Evolutionary conservation across 192 early-diverging fungal species (phyloP).

Genomic region (Umbelopsis isabellina): DNA sequence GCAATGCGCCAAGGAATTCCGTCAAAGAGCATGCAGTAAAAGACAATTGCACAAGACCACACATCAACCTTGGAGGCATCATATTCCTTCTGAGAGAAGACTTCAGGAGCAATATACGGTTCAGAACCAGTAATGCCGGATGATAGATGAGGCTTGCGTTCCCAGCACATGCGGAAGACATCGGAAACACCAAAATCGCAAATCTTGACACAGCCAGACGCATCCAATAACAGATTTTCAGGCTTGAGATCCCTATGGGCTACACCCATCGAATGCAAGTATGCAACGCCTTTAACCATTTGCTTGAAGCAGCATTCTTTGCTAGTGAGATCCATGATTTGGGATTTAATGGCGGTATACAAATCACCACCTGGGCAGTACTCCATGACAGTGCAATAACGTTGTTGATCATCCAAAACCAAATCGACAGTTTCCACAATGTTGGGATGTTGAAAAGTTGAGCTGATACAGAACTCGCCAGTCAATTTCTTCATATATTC

Average conservation of each 20-base stretch:
- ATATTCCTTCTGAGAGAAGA: conserved; percentile 78
- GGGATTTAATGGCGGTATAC: conserved; percentile 79
- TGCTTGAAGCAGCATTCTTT: conserved; percentile 96
- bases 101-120: conserved; percentile 97
- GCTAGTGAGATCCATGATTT: conserved; percentile 68
- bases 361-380: conserved; percentile 91
- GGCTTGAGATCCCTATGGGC: conserved; percentile 87
- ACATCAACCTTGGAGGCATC: conserved; percentile 90
- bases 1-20: conserved; percentile 39
- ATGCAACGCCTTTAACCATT: conserved; percentile 86
- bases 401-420: conserved; percentile 88
- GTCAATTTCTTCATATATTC: conserved; percentile 96
- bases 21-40: conserved; percentile 37
- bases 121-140: conserved; percentile 93
- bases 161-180: conserved; percentile 88
- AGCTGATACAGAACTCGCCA: conserved; percentile 96
- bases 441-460: conserved; percentile 89
- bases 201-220: conserved; percentile 82
- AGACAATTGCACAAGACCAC: conserved; percentile 94
- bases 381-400: conserved; percentile 85
- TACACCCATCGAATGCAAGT: conserved; percentile 93
- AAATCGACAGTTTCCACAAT: conserved; percentile 94
- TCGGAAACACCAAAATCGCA: conserved; percentile 98
- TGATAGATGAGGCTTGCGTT: conserved; percentile 74
- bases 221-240: conserved; percentile 89